Base-by-base conservation (phyloP, 345 rosid species). In the Eucalyptus grandis region DNA sequence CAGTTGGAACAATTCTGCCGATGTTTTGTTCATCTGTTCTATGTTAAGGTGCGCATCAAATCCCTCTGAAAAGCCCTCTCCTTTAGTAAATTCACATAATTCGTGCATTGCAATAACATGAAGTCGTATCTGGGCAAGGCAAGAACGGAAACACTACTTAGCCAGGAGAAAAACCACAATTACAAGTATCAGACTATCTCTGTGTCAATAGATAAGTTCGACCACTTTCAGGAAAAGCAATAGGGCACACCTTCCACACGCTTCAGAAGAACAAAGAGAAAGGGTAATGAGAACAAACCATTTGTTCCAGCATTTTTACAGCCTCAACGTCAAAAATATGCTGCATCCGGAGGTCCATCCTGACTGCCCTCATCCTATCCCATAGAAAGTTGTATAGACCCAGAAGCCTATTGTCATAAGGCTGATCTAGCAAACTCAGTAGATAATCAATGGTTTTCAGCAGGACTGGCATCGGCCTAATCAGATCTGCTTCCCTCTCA, bases 1-100 rank as follows among this genome's bases (percentile, higher is more conserved):
- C 97, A 98, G 91, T 91, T 98, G 99, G 93, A 98, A 98, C 91
- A 98, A 92, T 89, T 98, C 99, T 77, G 96, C 99, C 37, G 99
- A 98, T 90, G 99, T 94, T 94, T 98, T 97, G 93, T 98, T 98
- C 99, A 97, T 97, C 94, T 98, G 99, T 91, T 98, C 99, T 83
- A 98, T 98, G 93, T 98, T 98, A 89, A 98, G 96, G 90, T 98
- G 99, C 40, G 99, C 99, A 92, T 98, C 99, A 91, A 98, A 98
- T 88, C 99, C 99, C 94, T 98, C 99, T 3, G 98, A 94, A 91
- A 97, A 98, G 81, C 99, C 99, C 94, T 98, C 99, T 90, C 99
- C 99, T 93, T 96, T 97, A 34, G 95, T 95, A 92, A 95, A 96
- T 90, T 97, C 98, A 92, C 99, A 98, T 90, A 98, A 89, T 91